Evolutionary conservation across 1,284 basidiomycete species (phyloP).

Genomic region (Ganoderma meredithae): DNA sequence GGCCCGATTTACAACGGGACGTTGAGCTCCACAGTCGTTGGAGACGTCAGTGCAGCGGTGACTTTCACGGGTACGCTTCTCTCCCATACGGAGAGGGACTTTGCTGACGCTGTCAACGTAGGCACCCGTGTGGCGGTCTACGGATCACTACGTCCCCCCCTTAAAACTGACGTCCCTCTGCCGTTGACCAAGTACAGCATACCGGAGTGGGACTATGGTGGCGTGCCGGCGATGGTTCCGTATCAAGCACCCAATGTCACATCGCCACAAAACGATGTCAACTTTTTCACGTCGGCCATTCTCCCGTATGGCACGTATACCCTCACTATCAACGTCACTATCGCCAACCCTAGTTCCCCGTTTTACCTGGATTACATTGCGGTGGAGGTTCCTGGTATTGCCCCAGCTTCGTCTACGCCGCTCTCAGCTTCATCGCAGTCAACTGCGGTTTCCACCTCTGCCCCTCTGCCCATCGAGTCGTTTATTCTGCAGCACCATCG

Average conservation of each 20-base stretch:
- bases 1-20: slow-evolving; percentile 2
- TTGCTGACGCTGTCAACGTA: background rate
- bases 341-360: slow-evolving; percentile 11
- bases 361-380: slow-evolving; percentile 24
- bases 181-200: slow-evolving; percentile 15
- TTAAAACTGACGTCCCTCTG: slow-evolving; percentile 3
- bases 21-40: background rate
- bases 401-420: background rate
- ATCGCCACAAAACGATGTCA: slow-evolving; percentile 13
- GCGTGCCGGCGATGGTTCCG: slow-evolving; percentile 9
- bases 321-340: slow-evolving; percentile 24
- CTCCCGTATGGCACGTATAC: slow-evolving; percentile 14
- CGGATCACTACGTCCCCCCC: background rate
- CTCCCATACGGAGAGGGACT: background rate
- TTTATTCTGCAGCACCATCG: background rate
- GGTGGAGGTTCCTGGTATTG: slow-evolving; percentile 16
- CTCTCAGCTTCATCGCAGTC: background rate
- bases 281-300: slow-evolving; percentile 16
- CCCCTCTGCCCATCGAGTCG: background rate
- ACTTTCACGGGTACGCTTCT: slow-evolving; percentile 4
- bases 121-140: slow-evolving; percentile 1
- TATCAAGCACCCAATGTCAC: slow-evolving; percentile 17
- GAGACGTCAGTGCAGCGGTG: slow-evolving; percentile 10
- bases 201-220: slow-evolving; percentile 16
- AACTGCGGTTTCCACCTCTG: background rate